Evolutionary conservation across 2,329 filamentous ascomycete genomes (phyloP).

Genomic region (Diaporthe destruens): DNA sequence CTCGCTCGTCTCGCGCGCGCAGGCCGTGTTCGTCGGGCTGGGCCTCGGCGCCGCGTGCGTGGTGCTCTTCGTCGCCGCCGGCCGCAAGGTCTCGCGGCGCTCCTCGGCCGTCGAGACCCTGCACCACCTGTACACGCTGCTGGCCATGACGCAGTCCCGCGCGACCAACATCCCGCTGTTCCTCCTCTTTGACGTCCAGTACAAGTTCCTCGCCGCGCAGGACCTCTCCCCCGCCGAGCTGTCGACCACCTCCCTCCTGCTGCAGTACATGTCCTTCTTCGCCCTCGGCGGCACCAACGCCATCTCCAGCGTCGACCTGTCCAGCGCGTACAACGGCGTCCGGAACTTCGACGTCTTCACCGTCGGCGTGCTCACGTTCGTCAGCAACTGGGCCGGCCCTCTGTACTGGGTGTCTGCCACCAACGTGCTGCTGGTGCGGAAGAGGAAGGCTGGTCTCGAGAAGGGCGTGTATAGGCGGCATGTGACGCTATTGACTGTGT

Average conservation of each 20-base stretch:
- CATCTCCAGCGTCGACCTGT: conserved; percentile 94
- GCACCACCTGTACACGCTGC: conserved; percentile 80
- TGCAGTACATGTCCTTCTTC: conserved; percentile 89
- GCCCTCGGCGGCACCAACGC: conserved; percentile 92
- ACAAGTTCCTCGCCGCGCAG: conserved; percentile 61
- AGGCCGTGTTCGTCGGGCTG: conserved; percentile 64
- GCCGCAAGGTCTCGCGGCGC: conserved; percentile 45
- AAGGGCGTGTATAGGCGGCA: conserved; percentile 61
- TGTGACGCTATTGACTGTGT: conserved; percentile 76
- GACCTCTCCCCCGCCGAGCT: conserved; percentile 68
- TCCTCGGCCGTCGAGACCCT: conserved; percentile 58
- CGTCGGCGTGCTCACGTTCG: conserved; percentile 86
- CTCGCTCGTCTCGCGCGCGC: conserved; percentile 62
- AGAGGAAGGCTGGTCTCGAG: conserved; percentile 45
- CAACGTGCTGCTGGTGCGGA: conserved; percentile 67
- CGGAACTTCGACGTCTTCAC: conserved; percentile 81
- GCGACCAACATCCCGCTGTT: conserved; percentile 88
- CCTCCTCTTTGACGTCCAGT: conserved; percentile 76
- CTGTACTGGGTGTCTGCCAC: conserved; percentile 86
- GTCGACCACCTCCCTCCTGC: conserved; percentile 77
- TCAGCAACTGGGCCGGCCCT: conserved; percentile 91
- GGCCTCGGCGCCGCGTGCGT: conserved; percentile 54
- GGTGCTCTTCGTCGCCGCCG: conserved; percentile 53
- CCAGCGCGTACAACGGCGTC: conserved; percentile 94
- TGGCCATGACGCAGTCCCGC: conserved; percentile 89